Evolutionary conservation across 768 basidiomycete genomes (phyloP), one percentile per base, ranked within the genome.

Genomic region (Auricularia sp.): DNA sequence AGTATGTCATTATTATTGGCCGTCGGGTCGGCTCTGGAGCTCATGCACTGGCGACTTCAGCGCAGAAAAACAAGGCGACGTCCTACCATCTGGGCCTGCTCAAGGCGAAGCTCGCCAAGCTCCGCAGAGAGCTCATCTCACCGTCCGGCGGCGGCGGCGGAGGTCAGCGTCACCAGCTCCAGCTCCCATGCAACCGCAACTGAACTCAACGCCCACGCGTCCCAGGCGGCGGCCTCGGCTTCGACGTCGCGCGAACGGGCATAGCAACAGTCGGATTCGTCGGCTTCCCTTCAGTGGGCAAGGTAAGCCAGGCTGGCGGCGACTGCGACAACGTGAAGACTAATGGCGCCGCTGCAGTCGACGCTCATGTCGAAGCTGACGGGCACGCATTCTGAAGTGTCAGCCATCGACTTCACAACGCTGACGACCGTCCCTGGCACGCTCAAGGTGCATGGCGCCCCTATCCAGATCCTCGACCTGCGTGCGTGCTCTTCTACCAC

Each of bases 241-340:
- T 99, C 79, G 97, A 99, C 82, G 97, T 99, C 44, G 96, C 96
- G 51, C 83, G 94, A 74, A 99, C 97, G 18, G 97, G 97, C 74
- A 89, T 99, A 70, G 97, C 96, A 21, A 94, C 94, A 35, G 94
- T 98, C 36, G 95, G 95, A 36, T 97, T 96, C 71, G 87, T 89
- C 54, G 88, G 90, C 33, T 89, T 94, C 74, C 94, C 94, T 24
- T 94, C 92, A n/a, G 94, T 95, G 16, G 94, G 94, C 76, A 95
- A 95, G 84, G 93, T 88, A 62, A 62, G 24, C 24, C 24, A 24
- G 24, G 66, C 64, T 62, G 68, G 61, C 62, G 14, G 16, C 6
- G 34, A 29, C 13, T 42, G 45, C 8, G 24, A 62, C 34, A 33
- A 11, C 35, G 34, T 54, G 8, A 62, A 67, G 47, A 29, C 59